These are phyloP conservation scores for Zalaria obscura DNA, from an alignment of 2,329 filamentous ascomycete genomes.

Conservation along the genomic window DNA sequence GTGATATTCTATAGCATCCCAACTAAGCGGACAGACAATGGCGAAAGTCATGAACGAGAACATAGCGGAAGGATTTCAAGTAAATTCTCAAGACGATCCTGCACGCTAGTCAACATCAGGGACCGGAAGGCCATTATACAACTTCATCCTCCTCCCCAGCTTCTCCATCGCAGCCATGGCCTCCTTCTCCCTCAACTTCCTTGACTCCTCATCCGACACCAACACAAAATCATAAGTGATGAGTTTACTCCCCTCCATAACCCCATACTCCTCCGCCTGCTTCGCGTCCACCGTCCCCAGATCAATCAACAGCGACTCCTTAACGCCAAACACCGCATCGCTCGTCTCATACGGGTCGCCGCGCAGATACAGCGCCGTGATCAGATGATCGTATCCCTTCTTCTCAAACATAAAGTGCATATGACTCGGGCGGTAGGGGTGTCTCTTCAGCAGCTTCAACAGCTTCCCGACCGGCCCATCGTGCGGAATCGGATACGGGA, in stretches of 20 bases:
- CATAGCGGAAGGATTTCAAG: too few relatives aligned
- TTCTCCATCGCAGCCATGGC: conserved; percentile 53
- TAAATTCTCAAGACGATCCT: too few relatives aligned
- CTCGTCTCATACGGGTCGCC: conserved; percentile 71
- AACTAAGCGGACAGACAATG: too few relatives aligned
- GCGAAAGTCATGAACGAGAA: too few relatives aligned
- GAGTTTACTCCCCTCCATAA: conserved; percentile 45
- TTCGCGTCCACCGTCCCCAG: conserved; percentile 37
- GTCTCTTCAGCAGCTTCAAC: conserved; percentile 50
- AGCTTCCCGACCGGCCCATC: conserved; percentile 73
- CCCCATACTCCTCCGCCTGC: conserved; percentile 43
- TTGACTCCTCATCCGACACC: conserved; percentile 55
- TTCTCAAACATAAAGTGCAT: conserved; percentile 87
- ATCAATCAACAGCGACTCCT: conserved; percentile 63
- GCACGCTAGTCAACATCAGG: conserved; percentile 45
- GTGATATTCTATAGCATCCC: too few relatives aligned
- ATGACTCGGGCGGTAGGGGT: conserved; percentile 64
- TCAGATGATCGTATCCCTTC: conserved; percentile 61
- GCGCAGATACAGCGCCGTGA: conserved; percentile 71
- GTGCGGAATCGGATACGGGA: conserved; percentile 72
- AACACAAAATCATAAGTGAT: conserved; percentile 60
- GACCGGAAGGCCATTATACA: conserved; percentile 63
- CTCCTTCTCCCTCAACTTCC: conserved; percentile 48
- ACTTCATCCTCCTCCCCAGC: conserved; percentile 53
- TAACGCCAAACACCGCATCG: conserved; percentile 79